These are phyloP conservation scores for Colletotrichum acutatum DNA, from an alignment of 2,329 filamentous ascomycete species.

Conservation along the genomic window DNA sequence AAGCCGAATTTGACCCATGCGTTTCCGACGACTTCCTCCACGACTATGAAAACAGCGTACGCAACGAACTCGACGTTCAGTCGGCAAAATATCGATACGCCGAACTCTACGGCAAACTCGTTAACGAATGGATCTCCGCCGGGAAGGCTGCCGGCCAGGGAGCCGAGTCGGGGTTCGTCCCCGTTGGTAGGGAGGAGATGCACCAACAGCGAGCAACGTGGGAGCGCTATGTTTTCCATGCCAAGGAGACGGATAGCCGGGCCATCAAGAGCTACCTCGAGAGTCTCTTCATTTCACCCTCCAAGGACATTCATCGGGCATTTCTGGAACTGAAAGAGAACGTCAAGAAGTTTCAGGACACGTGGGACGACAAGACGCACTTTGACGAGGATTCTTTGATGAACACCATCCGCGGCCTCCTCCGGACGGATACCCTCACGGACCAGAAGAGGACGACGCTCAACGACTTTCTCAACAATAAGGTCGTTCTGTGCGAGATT, in stretches of 20 bases:
- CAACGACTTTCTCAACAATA: constrained; percentile 50
- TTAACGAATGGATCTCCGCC: constrained; percentile 63
- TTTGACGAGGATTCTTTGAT: constrained; percentile 45
- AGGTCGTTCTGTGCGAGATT: constrained; percentile 53
- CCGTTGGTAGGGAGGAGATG: constrained; percentile 63
- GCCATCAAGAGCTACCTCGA: constrained; percentile 62
- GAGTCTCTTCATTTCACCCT: constrained; percentile 54
- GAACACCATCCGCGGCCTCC: constrained; percentile 49
- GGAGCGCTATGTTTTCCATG: constrained; percentile 66
- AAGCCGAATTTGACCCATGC: constrained; percentile 64
- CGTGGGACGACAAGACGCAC: constrained; percentile 41
- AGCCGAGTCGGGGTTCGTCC: constrained; percentile 53
- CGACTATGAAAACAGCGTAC: constrained; percentile 59
- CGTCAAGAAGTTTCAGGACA: constrained; percentile 49
- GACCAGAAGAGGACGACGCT: constrained; percentile 54
- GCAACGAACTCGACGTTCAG: constrained; percentile 58
- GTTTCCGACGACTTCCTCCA: constrained; percentile 57
- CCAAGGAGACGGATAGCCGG: constrained; percentile 54
- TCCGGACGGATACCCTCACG: constrained; percentile 53
- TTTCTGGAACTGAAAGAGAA: constrained; percentile 53
- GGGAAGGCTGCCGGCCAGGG: constrained; percentile 44
- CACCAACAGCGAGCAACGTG: constrained; percentile 63
- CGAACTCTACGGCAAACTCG: constrained; percentile 64
- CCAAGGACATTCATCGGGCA: constrained; percentile 51
- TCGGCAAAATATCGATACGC: constrained; percentile 67